Evolutionary conservation across 495 filamentous ascomycete species (phyloP).

Genomic region (Oidiodendron maius): DNA sequence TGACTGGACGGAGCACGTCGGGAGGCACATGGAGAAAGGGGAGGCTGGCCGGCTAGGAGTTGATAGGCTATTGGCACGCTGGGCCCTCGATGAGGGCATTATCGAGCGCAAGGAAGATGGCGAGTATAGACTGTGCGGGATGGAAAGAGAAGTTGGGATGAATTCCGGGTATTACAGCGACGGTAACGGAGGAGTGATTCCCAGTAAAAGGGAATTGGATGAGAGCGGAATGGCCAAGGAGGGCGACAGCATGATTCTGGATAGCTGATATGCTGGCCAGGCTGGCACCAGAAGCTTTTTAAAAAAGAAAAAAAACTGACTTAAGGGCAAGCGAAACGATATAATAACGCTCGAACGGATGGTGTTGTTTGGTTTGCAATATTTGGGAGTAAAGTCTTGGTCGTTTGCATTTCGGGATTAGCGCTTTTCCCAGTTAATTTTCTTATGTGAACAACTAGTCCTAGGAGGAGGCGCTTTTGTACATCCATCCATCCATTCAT

Average conservation of each 20-base stretch:
- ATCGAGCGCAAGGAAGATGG: constrained; percentile 46
- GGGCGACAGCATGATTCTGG: constrained; percentile 13
- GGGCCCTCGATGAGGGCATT: constrained; percentile 52
- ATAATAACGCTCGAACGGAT: no score
- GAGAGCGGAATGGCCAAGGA: constrained; percentile 10
- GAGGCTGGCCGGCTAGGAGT: constrained; percentile 44
- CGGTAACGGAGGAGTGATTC: constrained; percentile 16
- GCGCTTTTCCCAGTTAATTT: no score
- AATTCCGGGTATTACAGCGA: constrained; percentile 22
- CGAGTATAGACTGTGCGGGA: constrained; percentile 40
- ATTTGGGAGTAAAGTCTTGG: no score
- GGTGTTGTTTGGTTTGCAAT: no score
- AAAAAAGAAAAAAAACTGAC: no score
- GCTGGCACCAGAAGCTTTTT: not conserved
- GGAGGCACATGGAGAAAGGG: constrained; percentile 72
- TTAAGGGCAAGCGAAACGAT: no score
- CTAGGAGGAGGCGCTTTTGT: no score
- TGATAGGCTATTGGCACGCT: constrained; percentile 45
- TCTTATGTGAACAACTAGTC: no score
- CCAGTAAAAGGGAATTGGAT: constrained; percentile 6
- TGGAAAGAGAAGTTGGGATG: constrained; percentile 19
- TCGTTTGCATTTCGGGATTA: no score
- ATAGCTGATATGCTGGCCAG: constrained; percentile 5
- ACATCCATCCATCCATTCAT: no score
- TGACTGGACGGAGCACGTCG: constrained; percentile 87